Evolutionary conservation across 768 basidiomycete genomes (phyloP).

Genomic region (Pilatotrama ljubarskyi): DNA sequence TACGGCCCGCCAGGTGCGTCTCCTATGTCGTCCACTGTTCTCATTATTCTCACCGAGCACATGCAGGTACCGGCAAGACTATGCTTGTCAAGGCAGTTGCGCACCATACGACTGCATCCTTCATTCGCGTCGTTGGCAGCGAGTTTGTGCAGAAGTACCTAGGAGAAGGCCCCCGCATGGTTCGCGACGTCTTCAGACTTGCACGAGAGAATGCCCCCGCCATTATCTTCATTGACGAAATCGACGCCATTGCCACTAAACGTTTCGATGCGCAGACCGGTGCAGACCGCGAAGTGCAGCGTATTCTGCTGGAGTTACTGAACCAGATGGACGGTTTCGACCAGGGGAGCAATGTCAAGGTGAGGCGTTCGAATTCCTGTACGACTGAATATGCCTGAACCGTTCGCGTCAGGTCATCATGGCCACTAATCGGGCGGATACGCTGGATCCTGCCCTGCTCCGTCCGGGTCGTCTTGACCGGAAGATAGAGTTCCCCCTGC

Average conservation of each 20-base stretch:
- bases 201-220: conserved; percentile 96
- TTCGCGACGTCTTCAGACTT: conserved; percentile 97
- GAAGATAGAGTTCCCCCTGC: conserved; percentile 98
- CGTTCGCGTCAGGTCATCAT: conserved; percentile 82
- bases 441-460: conserved; percentile 94
- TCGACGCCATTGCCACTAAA: conserved; percentile 98
- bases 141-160: conserved; percentile 99
- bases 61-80: conserved; percentile 90
- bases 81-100: conserved; percentile 99
- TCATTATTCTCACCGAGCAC: background rate
- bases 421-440: conserved; percentile 99
- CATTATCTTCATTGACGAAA: conserved; percentile 99
- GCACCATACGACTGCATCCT: conserved; percentile 93
- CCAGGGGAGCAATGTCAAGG: conserved; percentile 98
- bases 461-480: conserved; percentile 97
- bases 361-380: conserved; percentile 33
- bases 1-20: conserved; percentile 91
- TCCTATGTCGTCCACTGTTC: background rate
- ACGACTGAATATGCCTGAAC: background rate
- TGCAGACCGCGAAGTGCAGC: conserved; percentile 97
- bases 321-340: conserved; percentile 99
- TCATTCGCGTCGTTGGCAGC: conserved; percentile 97
- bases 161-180: conserved; percentile 99
- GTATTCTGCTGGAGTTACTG: conserved; percentile 92
- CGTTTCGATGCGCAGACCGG: conserved; percentile 99